Conservation (phyloP, 139 green algal species). For the Ulvella scutata region DNA sequence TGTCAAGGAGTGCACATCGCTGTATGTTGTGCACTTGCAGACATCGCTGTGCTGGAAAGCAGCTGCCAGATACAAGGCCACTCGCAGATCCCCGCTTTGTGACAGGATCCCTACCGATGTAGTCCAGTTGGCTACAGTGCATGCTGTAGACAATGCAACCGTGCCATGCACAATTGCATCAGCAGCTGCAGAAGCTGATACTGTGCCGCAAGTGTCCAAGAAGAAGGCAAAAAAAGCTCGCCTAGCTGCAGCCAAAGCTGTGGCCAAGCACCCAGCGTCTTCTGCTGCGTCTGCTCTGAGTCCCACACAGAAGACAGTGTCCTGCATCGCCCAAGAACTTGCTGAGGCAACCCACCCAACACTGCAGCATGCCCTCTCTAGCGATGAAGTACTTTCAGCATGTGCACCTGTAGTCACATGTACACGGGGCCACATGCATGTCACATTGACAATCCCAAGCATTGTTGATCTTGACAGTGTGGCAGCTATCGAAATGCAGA, state of each 20-base stretch:
- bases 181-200: no score
- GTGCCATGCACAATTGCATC: no score
- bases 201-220: background rate
- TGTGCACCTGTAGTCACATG: background rate
- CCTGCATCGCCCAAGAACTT: background rate
- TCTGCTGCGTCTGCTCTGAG: background rate
- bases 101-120: no score
- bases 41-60: no score
- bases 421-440: background rate
- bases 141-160: no score
- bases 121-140: no score
- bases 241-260: background rate
- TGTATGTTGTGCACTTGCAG: no score
- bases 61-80: no score
- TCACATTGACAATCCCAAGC: background rate
- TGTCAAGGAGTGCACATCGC: no score
- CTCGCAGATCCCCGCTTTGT: no score
- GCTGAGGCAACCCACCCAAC: background rate
- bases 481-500: no score
- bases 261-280: background rate
- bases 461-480: no score
- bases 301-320: background rate
- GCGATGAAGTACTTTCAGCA: background rate
- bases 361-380: background rate
- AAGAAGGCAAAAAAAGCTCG: conserved; percentile 7